Percentiles rank a stretch among this genome's conserved stretches.
Evolutionary conservation across 2,329 filamentous ascomycete species (phyloP).

Genomic region (Chrysosporium keratinophilum): DNA sequence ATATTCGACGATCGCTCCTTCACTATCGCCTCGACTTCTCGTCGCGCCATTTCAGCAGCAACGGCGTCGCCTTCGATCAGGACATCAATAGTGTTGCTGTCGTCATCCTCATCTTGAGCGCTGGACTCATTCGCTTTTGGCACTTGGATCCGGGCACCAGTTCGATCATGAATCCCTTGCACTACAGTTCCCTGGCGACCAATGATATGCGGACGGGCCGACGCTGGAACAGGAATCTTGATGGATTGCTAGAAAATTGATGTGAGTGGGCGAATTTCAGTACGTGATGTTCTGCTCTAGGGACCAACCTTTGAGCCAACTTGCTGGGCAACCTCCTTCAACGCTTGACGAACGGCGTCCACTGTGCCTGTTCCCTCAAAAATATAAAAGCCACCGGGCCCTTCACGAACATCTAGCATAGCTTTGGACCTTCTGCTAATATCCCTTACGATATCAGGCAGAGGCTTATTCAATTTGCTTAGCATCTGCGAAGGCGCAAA

Average conservation of each 20-base stretch:
- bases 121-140: conserved; percentile 63
- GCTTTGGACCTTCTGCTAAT: conserved; percentile 89
- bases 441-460: conserved; percentile 76
- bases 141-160: conserved; percentile 81
- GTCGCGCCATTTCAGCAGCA: conserved; percentile 70
- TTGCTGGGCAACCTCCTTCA: conserved; percentile 80
- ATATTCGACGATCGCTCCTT: conserved; percentile 74
- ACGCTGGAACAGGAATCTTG: conserved; percentile 70
- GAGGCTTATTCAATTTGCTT: conserved; percentile 68
- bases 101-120: conserved; percentile 62
- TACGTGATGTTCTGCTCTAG: conserved; percentile 11
- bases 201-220: conserved; percentile 80
- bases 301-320: conserved; percentile 68
- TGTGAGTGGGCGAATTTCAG: neutral
- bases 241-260: conserved; percentile 47
- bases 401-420: conserved; percentile 64
- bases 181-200: conserved; percentile 84
- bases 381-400: conserved; percentile 60
- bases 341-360: conserved; percentile 72
- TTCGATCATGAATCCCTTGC: conserved; percentile 78
- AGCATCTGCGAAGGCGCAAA: conserved; percentile 67
- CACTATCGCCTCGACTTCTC: conserved; percentile 77
- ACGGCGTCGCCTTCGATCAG: conserved; percentile 83
- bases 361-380: conserved; percentile 80
- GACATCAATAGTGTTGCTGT: conserved; percentile 69